These are phyloP conservation scores for Pseudogymnoascus sp. DNA, from an alignment of 2,329 filamentous ascomycete genomes.

Conservation along the genomic window DNA sequence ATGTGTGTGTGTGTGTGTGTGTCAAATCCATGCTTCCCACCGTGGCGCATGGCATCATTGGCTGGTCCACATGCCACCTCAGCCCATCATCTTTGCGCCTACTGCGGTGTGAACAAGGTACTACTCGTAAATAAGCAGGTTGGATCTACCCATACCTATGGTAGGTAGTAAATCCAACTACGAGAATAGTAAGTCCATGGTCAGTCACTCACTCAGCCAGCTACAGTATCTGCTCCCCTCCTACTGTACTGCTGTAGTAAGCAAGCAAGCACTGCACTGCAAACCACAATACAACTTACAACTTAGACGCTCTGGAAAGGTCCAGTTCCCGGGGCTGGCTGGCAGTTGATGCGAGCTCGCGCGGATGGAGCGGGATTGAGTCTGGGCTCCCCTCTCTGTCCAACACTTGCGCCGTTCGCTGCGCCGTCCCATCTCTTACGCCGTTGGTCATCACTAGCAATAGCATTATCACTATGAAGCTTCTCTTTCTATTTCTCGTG, in stretches of 20 bases:
- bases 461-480: not conserved
- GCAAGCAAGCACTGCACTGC: not conserved
- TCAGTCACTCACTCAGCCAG: not conserved
- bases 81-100: slow-evolving; percentile 5
- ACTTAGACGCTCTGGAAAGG: not conserved
- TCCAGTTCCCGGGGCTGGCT: not conserved
- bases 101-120: not conserved
- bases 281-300: not conserved
- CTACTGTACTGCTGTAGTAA: not conserved
- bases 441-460: not conserved
- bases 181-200: not conserved
- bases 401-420: not conserved
- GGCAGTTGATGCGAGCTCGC: not conserved
- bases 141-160: not conserved
- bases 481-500: no score
- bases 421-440: not conserved
- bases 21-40: not conserved
- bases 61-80: slow-evolving; percentile 10
- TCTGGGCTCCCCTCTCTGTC: not conserved
- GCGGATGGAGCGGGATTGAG: not conserved
- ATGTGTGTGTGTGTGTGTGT: not conserved
- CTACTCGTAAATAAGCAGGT: not conserved
- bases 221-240: not conserved
- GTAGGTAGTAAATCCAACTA: not conserved
- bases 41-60: slow-evolving; percentile 10